Base-by-base conservation (phyloP, 371 early-diverging fungal genomes). In the Mortierella sp. region DNA sequence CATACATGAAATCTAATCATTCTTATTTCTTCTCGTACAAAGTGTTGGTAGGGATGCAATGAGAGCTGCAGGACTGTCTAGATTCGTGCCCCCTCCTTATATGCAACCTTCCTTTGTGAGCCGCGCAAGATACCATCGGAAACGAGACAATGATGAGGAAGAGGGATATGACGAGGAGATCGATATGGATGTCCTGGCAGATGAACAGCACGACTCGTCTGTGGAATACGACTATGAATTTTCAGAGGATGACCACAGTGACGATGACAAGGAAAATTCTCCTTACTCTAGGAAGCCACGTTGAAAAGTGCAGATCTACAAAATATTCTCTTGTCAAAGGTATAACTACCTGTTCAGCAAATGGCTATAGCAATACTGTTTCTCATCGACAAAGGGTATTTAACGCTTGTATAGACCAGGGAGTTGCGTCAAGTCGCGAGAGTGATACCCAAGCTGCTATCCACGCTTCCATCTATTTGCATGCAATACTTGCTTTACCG, bases 91-190 rank as follows among this genome's bases (percentile, higher is more conserved):
- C 2, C 77, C 83, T 18, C 76, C 73, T n/a, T 81, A 76, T 20
- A 75, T 81, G 77, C 76, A 76, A n/a, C 83, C 83, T 0, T 81
- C 83, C 8, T 81, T 76, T 55, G 68, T 79, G 71, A 79, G 52
- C 52, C 71, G 65, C 5, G 64, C 57, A 39, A 47, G 80, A 64
- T 75, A 79, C 37, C 68, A 61, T 47, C 67, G 75, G 18, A 74
- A 72, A 16, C 75, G 75, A 1, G 55, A 26, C 35, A 66, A 40
- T 5, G 73, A 73, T 30, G 80, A 72, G 16, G 80, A 79, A 39
- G 80, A 74, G 22, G 54, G 43, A 14, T 70, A 61, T 58, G 78
- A 69, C 12, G 80, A 75, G 18, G 80, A 79, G 26, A 75, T 79
- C 45, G 73, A 72, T 26, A 72, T 76, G 83, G 72, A 81, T 66